Percentiles rank a stretch among this genome's conserved stretches.
Conservation (phyloP, 768 basidiomycete genomes). For the Rhizopogon salebrosus region DNA sequence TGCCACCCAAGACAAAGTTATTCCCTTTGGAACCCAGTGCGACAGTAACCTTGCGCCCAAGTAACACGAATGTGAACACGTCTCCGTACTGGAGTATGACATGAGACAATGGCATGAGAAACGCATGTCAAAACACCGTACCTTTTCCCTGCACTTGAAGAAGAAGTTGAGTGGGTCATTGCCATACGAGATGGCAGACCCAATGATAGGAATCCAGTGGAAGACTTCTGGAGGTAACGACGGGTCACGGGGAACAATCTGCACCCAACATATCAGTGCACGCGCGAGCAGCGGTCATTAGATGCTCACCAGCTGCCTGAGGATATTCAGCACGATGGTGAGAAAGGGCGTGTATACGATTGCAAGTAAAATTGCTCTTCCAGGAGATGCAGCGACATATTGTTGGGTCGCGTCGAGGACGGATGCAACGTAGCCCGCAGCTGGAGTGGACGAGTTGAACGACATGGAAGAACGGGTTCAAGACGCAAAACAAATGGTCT, state of each 20-base stretch:
- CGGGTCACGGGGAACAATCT: constrained; percentile 66
- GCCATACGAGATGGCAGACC: constrained; percentile 86
- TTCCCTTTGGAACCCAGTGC: constrained; percentile 88
- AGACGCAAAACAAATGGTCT: background rate
- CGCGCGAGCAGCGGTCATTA: background rate
- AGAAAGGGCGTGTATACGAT: constrained; percentile 67
- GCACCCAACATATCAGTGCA: constrained; percentile 2
- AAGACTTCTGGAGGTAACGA: constrained; percentile 87
- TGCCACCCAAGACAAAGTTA: constrained; percentile 92
- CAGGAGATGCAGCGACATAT: constrained; percentile 20
- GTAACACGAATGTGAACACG: constrained; percentile 91
- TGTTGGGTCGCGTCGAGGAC: constrained; percentile 11
- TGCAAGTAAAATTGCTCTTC: constrained; percentile 29
- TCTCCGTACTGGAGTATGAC: constrained; percentile 70
- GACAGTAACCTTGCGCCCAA: constrained; percentile 89
- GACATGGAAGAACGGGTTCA: constrained; percentile 17
- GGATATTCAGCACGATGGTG: constrained; percentile 64
- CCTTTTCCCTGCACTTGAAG: constrained; percentile 73
- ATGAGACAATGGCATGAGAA: background rate
- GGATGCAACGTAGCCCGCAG: constrained; percentile 20
- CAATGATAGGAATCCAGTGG: constrained; percentile 86
- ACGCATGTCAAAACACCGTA: constrained; percentile 20
- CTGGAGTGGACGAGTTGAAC: constrained; percentile 15
- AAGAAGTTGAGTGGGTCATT: constrained; percentile 91
- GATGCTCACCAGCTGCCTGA: constrained; percentile 68